Evolutionary conservation across 2,329 filamentous ascomycete species (phyloP).

Genomic region (Cladosporium austrohemisphaericum): DNA sequence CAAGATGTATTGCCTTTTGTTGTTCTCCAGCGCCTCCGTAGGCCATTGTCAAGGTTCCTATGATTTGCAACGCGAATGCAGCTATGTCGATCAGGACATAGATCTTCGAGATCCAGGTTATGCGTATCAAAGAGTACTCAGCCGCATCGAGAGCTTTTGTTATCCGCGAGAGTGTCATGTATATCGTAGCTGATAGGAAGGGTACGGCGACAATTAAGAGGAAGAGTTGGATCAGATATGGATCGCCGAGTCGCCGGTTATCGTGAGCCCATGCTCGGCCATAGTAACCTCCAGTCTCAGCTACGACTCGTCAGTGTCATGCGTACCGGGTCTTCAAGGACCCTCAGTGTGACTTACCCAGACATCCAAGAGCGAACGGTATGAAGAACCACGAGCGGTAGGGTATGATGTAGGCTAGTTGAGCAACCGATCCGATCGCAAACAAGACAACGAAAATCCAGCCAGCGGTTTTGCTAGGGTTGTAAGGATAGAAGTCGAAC

Average conservation of each 20-base stretch:
- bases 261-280: slow-evolving; percentile 38
- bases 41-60: slow-evolving; percentile 36
- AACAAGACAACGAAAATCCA: not conserved
- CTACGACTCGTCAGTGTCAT: no score
- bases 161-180: slow-evolving; percentile 45
- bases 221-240: slow-evolving; percentile 41
- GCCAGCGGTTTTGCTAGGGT: not conserved
- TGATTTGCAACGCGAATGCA: slow-evolving; percentile 50
- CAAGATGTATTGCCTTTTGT: not conserved
- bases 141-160: slow-evolving; percentile 27
- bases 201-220: slow-evolving; percentile 44
- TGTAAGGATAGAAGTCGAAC: slow-evolving; percentile 3
- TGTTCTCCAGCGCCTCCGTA: slow-evolving; percentile 2
- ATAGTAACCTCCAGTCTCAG: slow-evolving; percentile 41
- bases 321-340: no score
- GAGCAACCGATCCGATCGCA: not conserved
- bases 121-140: slow-evolving; percentile 38
- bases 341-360: slow-evolving; percentile 37
- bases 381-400: slow-evolving; percentile 36
- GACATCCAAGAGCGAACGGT: slow-evolving; percentile 35
- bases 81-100: slow-evolving; percentile 56
- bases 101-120: slow-evolving; percentile 49
- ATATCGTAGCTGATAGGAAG: slow-evolving; percentile 46
- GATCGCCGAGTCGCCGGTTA: slow-evolving; percentile 34
- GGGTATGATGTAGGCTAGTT: not conserved